Conservation (phyloP, 305 asterid species). For the Fraxinus nigra region DNA sequence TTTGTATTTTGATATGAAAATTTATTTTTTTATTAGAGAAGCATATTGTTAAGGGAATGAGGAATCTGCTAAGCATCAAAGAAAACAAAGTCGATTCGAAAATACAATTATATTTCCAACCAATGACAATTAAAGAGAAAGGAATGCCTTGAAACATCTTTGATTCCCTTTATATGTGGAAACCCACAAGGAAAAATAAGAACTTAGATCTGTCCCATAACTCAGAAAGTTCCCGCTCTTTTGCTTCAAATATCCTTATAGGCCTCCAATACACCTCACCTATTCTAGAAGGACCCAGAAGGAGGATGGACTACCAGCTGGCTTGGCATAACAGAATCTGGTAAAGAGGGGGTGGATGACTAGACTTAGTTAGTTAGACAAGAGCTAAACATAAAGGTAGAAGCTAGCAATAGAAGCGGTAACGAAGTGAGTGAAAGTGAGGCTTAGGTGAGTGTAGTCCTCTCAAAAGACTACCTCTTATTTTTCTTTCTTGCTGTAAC, state of each 20-base stretch:
- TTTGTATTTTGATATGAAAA: background rate
- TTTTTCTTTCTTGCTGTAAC: no score
- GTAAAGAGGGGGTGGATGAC: background rate
- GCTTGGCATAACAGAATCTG: background rate
- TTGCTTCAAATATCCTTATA: background rate
- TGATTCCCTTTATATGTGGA: background rate
- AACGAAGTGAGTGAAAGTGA: background rate
- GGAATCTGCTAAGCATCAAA: background rate
- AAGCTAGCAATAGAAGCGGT: background rate
- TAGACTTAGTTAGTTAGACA: background rate
- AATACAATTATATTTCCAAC: background rate
- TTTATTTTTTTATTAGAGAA: background rate
- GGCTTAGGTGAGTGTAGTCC: background rate
- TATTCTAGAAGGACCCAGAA: background rate
- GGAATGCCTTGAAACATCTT: background rate
- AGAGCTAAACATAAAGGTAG: background rate
- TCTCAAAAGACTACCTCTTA: background rate
- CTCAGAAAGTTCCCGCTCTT: background rate
- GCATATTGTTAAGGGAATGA: background rate
- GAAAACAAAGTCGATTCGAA: background rate
- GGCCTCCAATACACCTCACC: background rate
- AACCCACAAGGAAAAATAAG: background rate
- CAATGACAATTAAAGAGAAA: background rate
- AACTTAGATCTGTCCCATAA: background rate
- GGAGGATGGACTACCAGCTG: background rate